Percentiles rank a stretch among this genome's conserved stretches.
These are phyloP conservation scores for Ophiostoma montium DNA, from an alignment of 2,329 filamentous ascomycete species.

Conservation along the genomic window DNA sequence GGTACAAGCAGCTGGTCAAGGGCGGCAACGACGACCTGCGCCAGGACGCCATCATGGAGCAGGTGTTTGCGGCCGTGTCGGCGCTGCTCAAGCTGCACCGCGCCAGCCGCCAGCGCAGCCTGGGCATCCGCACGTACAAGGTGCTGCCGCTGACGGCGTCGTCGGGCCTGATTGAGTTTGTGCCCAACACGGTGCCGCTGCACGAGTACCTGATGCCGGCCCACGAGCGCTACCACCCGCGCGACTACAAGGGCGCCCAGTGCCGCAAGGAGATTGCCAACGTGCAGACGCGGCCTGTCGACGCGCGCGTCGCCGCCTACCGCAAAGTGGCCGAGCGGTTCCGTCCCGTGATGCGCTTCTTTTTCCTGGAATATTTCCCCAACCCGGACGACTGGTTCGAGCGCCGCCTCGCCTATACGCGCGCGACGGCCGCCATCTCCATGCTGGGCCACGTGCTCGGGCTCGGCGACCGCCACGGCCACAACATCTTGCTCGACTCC, in stretches of 20 bases:
- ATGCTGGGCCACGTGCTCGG: conserved; percentile 90
- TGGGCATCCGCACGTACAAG: conserved; percentile 93
- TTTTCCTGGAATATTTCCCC: conserved; percentile 89
- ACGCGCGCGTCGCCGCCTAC: conserved; percentile 60
- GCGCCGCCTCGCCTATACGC: conserved; percentile 76
- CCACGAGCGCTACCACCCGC: conserved; percentile 74
- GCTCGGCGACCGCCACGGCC: conserved; percentile 84
- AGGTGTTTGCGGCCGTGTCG: conserved; percentile 94
- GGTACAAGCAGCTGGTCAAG: conserved; percentile 87
- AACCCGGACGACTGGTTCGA: conserved; percentile 95
- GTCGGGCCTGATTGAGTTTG: conserved; percentile 93
- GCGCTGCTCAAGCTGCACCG: conserved; percentile 76
- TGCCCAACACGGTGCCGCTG: conserved; percentile 80
- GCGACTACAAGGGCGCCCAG: conserved; percentile 59
- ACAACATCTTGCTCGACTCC: conserved; percentile 89
- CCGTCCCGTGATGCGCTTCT: conserved; percentile 87
- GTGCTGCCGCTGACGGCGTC: conserved; percentile 76
- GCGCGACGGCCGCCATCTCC: conserved; percentile 86
- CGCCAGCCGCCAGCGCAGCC: conserved; percentile 70
- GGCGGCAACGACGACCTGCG: conserved; percentile 90
- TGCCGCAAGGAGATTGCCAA: conserved; percentile 70
- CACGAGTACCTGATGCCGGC: conserved; percentile 88
- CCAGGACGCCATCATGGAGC: conserved; percentile 98
- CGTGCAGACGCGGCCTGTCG: conserved; percentile 54
- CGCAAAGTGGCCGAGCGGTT: conserved; percentile 68